Evolutionary conservation across 768 basidiomycete genomes (phyloP).

Genomic region (Wakefieldia striispora): DNA sequence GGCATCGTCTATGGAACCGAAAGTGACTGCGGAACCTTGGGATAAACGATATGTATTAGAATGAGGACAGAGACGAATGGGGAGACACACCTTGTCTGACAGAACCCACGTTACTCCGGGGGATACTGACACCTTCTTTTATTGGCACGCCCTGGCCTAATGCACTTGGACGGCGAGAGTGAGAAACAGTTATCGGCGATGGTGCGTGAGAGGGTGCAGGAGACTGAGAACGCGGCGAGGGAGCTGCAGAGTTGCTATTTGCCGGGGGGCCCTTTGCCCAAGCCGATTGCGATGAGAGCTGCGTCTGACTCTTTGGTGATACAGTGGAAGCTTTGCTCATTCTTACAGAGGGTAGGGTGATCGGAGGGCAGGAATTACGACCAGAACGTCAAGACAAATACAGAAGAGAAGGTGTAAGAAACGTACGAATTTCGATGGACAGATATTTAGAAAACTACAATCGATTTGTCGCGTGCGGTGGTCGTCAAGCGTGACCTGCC

Average conservation of each 20-base stretch:
- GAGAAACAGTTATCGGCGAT: slow-evolving; percentile 49
- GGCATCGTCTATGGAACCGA: slow-evolving; percentile 88
- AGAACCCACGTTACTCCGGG: slow-evolving; percentile 59
- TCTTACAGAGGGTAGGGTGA: slow-evolving; percentile 40
- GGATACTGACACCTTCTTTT: slow-evolving; percentile 77
- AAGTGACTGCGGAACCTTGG: slow-evolving; percentile 69
- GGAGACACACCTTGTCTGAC: slow-evolving; percentile 61
- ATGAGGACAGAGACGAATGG: background rate
- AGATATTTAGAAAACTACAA: slow-evolving; percentile 49
- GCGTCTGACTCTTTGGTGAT: slow-evolving; percentile 69
- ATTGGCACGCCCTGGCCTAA: slow-evolving; percentile 69
- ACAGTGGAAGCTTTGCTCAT: slow-evolving; percentile 91
- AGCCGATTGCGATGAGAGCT: slow-evolving; percentile 79
- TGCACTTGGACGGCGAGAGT: slow-evolving; percentile 77
- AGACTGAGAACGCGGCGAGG: slow-evolving; percentile 76
- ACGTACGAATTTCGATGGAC: slow-evolving; percentile 44
- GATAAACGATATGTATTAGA: slow-evolving; percentile 6
- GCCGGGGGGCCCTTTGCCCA: slow-evolving; percentile 89
- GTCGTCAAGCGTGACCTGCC: slow-evolving; percentile 90
- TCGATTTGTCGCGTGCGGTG: slow-evolving; percentile 63
- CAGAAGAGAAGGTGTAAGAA: slow-evolving; percentile 14
- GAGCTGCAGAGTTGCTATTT: slow-evolving; percentile 43
- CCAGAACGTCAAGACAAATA: background rate
- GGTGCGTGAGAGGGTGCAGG: slow-evolving; percentile 56
- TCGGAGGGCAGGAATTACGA: background rate